Base-by-base conservation (phyloP, 305 asterid species). In the Solanum hybrid region DNA sequence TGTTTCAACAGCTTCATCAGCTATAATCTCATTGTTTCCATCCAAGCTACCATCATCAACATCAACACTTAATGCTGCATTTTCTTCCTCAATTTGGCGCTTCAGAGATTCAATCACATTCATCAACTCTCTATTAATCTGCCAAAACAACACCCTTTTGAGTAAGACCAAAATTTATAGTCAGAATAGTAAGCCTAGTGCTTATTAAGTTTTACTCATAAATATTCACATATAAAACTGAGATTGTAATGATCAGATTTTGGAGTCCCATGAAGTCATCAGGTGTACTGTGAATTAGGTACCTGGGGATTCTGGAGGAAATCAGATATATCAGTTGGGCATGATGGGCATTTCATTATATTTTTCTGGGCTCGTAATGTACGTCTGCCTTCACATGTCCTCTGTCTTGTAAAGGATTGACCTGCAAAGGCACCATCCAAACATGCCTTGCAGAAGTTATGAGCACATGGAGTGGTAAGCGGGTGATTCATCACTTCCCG, bases 81-180 rank as follows among this genome's bases (percentile, higher is more conserved):
- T 91, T 77, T 97, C 96, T 87, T 95, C 98, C 91, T 93, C 93
- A 92, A 89, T 91, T 92, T 96, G 93, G 68, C 90, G 90, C 92
- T 94, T 95, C 72, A 97, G 94, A 22, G 95, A 93, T 83, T 95
- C 98, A 32, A 97, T 95, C 57, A 95, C 94, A 87, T 90, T 91
- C 97, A 94, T 95, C 93, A 97, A 83, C 94, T 95, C 99, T 92
- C 98, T 92, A 92, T 97, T 97, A 11, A 96, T 97, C 99, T 96
- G 98, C 72, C 72, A 90, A 78, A 51, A 84, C 31, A 90, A 87
- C 79, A 73, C 39, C 39, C 27, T 20, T 20, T 7, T 26, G 17
- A 86, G 85, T n/a, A 65, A 89, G 87, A 79, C 32, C 17, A 57
- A 34, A 27, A 27, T 5, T 20, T 36, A 83, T 31, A 36, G 24